A percentile compares a stretch with the other conserved stretches of the same genome.
These are phyloP conservation scores for Epichloe baconii DNA, from an alignment of 2,329 filamentous ascomycete species.

Conservation along the genomic window DNA sequence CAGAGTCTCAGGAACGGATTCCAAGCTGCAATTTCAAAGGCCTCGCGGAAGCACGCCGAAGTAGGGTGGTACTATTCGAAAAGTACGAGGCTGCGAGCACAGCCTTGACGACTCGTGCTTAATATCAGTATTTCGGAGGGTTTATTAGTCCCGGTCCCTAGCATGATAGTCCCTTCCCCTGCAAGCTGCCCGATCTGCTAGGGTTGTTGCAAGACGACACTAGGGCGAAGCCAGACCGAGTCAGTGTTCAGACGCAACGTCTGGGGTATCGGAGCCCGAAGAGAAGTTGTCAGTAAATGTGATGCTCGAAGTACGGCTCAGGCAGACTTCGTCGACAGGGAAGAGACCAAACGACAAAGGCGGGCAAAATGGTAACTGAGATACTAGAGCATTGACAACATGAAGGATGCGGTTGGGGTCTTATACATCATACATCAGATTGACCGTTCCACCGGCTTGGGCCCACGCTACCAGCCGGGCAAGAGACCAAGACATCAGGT, in stretches of 20 bases:
- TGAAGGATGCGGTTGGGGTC: slow-evolving; percentile 4
- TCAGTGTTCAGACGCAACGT: slow-evolving; percentile 7
- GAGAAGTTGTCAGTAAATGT: background rate
- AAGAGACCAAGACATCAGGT: slow-evolving; percentile 2
- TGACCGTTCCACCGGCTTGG: slow-evolving; percentile 3
- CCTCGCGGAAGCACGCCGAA: slow-evolving; percentile 10
- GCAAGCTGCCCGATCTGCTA: slow-evolving; percentile 21
- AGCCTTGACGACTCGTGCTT: slow-evolving; percentile 22
- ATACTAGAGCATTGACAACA: background rate
- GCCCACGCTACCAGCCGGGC: slow-evolving; percentile 1
- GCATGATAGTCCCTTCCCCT: slow-evolving; percentile 26
- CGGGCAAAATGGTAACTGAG: background rate
- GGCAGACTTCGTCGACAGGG: background rate
- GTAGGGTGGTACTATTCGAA: slow-evolving; percentile 1
- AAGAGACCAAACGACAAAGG: background rate
- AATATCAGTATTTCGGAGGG: slow-evolving; percentile 26
- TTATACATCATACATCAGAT: slow-evolving; percentile 7
- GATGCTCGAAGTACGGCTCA: background rate
- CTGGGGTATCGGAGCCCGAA: background rate
- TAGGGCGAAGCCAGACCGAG: slow-evolving; percentile 17
- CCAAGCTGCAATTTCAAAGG: background rate
- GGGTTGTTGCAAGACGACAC: slow-evolving; percentile 21
- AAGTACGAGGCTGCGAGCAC: slow-evolving; percentile 23
- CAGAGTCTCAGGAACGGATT: background rate
- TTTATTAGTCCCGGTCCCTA: slow-evolving; percentile 23